Base-by-base conservation (phyloP, 1,284 basidiomycete genomes). In the Marasmius sp. region DNA sequence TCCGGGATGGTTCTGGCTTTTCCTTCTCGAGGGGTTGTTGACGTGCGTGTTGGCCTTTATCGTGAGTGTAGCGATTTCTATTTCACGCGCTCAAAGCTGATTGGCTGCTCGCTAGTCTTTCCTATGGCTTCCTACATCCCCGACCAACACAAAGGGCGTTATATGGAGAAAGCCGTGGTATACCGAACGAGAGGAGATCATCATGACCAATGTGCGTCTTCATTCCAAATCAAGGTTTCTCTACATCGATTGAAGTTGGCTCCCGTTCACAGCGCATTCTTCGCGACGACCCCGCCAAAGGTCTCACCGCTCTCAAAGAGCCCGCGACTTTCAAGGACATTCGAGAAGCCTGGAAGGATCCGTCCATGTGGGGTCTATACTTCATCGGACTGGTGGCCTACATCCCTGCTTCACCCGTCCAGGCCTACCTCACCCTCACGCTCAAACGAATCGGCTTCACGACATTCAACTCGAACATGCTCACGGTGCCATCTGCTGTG, bases 381-480 rank as follows among this genome's bases (percentile, higher is more conserved):
- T 50, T 48, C 27, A 58, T 47, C 27, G 57, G 57, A 1, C 20
- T 58, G 12, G 37, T 58, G 4, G 50, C 48, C 36, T 54, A 39
- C 53, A 53, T 59, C 6, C 57, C 57, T 43, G 41, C 57, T 33
- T 48, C 57, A 2, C 57, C 57, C n/a, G 39, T 45, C 4, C n/a
- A 33, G 4, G 37, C 54, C 7, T 56, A 56, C 37, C 57, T 58
- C 41, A 49, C 41, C 8, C 47, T 58, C 3, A 27, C 57, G 18
- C 57, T 51, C 49, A 54, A 20, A 27, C 50, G 38, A 12, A 51
- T 51, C 18, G 50, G 50, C 2, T 59, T 59, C 49, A 18, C 16
- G 4, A 59, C 58, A 6, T 59, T 59, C 49, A n/a, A 59, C 33
- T 34, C 48, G 10, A 53, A 59, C 58, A 12, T 59, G n/a, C 50